Evolutionary conservation across 495 filamentous ascomycete genomes (phyloP).

Genomic region (Lindgomyces ingoldianus): DNA sequence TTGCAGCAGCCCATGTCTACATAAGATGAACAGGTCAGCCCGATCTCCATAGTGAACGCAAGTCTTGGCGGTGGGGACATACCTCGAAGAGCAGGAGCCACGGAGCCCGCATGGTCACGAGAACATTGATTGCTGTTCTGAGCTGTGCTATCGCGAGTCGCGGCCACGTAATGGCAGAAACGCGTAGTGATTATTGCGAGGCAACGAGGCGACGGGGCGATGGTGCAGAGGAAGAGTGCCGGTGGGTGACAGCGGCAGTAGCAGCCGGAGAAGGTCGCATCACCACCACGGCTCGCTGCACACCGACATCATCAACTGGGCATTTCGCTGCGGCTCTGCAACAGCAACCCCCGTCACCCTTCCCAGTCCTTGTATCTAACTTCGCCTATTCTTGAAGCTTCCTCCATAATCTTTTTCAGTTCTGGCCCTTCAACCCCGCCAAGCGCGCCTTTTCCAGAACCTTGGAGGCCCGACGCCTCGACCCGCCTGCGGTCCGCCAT

Average conservation of each 20-base stretch:
- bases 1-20: conserved; percentile 27
- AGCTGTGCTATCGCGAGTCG: not conserved
- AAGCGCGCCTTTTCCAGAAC: not conserved
- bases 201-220: not conserved
- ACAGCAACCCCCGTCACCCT: no score
- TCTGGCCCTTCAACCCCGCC: not conserved
- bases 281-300: not conserved
- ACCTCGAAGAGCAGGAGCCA: conserved; percentile 32
- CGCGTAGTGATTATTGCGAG: not conserved
- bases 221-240: not conserved
- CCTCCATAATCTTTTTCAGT: not conserved
- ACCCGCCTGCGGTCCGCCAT: not conserved
- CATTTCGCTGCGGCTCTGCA: no score
- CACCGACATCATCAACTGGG: no score
- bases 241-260: not conserved
- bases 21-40: conserved; percentile 12
- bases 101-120: conserved; percentile 14
- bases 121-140: not conserved
- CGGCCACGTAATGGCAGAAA: conserved; percentile 10
- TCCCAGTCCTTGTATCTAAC: no score
- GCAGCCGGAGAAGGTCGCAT: not conserved
- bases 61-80: not conserved
- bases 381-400: not conserved
- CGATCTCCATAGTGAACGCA: conserved; percentile 1
- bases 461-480: not conserved